A percentile compares a stretch with the other conserved stretches of the same genome.
Evolutionary conservation across 2,329 filamentous ascomycete genomes (phyloP).

Genomic region (Phyllachora maydis): DNA sequence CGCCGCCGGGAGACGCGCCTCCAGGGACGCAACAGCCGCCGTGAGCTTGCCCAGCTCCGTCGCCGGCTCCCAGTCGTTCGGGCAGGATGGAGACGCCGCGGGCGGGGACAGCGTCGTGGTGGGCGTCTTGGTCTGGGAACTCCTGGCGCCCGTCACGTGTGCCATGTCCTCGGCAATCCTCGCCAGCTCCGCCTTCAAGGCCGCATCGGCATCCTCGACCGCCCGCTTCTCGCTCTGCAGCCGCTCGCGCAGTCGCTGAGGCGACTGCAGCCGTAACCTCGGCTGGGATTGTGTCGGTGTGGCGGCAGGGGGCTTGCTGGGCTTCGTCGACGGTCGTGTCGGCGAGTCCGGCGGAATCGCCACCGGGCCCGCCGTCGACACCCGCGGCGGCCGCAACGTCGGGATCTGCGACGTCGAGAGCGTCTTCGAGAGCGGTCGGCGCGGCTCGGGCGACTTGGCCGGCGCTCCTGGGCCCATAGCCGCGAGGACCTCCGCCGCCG

Average conservation of each 20-base stretch:
- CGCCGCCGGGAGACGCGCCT: slow-evolving; percentile 40
- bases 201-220: slow-evolving; percentile 47
- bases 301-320: slow-evolving; percentile 12
- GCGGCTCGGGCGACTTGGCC: slow-evolving; percentile 4
- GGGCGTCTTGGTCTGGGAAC: slow-evolving; percentile 13
- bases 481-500: slow-evolving; percentile 5
- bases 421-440: slow-evolving; percentile 21
- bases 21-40: slow-evolving; percentile 41
- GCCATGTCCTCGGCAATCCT: slow-evolving; percentile 69
- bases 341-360: slow-evolving; percentile 9
- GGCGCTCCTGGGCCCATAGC: too few species aligned
- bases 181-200: slow-evolving; percentile 53
- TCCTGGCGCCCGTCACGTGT: slow-evolving; percentile 27
- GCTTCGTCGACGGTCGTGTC: slow-evolving; percentile 13
- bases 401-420: slow-evolving; percentile 33
- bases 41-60: slow-evolving; percentile 29
- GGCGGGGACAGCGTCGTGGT: too few species aligned
- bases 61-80: too few species aligned
- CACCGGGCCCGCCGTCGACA: slow-evolving; percentile 5
- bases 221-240: slow-evolving; percentile 63
- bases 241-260: slow-evolving; percentile 64
- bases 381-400: slow-evolving; percentile 22
- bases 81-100: too few species aligned
- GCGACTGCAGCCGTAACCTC: slow-evolving; percentile 49
- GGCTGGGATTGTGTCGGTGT: too few species aligned